These are phyloP conservation scores for Platismatia glauca DNA, from an alignment of 495 filamentous ascomycete species.

Conservation along the genomic window DNA sequence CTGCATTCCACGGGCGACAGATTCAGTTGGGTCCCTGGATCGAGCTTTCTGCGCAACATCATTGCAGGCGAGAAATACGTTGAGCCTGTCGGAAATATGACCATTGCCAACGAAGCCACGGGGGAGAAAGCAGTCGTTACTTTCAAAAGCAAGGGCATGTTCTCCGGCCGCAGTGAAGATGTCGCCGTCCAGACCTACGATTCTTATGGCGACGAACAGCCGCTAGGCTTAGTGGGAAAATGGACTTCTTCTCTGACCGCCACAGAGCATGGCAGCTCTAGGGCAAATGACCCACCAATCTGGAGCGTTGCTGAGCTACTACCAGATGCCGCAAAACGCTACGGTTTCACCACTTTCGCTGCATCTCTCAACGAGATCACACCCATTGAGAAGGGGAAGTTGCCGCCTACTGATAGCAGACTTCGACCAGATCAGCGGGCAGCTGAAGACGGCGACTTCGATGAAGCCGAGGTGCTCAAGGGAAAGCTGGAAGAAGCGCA, in stretches of 20 bases:
- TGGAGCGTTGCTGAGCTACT: conserved; percentile 74
- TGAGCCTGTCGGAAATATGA: conserved; percentile 84
- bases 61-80: conserved; percentile 98
- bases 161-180: conserved; percentile 88
- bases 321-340: conserved; percentile 62
- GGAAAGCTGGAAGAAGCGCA: conserved; percentile 77
- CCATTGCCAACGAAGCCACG: conserved; percentile 68
- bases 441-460: conserved; percentile 71
- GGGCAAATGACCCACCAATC: conserved; percentile 46
- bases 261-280: conserved; percentile 47
- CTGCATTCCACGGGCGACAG: conserved; percentile 63
- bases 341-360: conserved; percentile 82
- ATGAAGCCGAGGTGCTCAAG: conserved; percentile 78
- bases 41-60: conserved; percentile 87
- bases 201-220: conserved; percentile 47
- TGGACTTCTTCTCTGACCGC: conserved; percentile 70
- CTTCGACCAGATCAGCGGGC: conserved; percentile 89
- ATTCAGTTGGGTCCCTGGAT: conserved; percentile 77
- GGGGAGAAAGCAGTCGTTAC: conserved; percentile 71
- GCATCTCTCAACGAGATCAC: conserved; percentile 85
- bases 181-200: conserved; percentile 65
- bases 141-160: conserved; percentile 93
- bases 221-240: conserved; percentile 62
- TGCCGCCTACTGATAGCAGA: conserved; percentile 74
- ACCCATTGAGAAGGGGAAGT: conserved; percentile 55